phyloP scores from a whole-genome alignment of 2,329 filamentous ascomycete species.

The Cryphonectria naterciae region DNA sequence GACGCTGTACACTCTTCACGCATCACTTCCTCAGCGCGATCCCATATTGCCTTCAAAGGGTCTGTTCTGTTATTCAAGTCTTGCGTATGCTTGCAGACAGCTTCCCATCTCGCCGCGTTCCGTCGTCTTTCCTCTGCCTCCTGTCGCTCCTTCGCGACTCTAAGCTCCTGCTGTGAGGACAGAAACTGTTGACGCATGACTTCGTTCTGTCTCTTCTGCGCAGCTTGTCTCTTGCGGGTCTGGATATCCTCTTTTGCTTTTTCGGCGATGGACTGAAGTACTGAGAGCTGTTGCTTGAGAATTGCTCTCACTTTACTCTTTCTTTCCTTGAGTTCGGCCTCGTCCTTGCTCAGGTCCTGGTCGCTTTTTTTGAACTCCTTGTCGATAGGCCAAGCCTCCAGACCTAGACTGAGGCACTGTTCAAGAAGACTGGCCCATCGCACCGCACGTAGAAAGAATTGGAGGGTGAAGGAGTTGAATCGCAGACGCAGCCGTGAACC shows the following conservation, averaged over 20 bases:
- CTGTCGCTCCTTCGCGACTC: slow-evolving; percentile 4
- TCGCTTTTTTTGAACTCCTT: slow-evolving; percentile 9
- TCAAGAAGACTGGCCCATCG: slow-evolving; percentile 22
- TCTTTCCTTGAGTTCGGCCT: background rate
- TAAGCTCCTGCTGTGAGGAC: background rate
- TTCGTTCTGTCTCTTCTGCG: background rate
- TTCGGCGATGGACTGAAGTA: slow-evolving; percentile 7
- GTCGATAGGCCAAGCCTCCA: slow-evolving; percentile 17
- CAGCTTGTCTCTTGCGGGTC: background rate
- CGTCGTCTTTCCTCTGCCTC: slow-evolving; percentile 1
- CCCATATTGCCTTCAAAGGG: slow-evolving; percentile 14
- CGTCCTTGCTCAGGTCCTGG: background rate
- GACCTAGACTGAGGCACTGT: slow-evolving; percentile 4
- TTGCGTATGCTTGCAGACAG: background rate
- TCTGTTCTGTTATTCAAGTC: slow-evolving; percentile 6
- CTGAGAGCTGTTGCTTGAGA: slow-evolving; percentile 12
- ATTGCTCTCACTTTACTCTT: slow-evolving; percentile 6
- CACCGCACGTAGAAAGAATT: slow-evolving; percentile 22
- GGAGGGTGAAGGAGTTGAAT: slow-evolving; percentile 23
- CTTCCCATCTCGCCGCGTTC: background rate
- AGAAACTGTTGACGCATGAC: background rate
- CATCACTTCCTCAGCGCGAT: background rate
- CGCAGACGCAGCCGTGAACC: background rate
- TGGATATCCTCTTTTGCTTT: background rate
- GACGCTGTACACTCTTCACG: background rate